phyloP scores from a whole-genome alignment of 2,329 filamentous ascomycete species.

The Diplocarpon mali region DNA sequence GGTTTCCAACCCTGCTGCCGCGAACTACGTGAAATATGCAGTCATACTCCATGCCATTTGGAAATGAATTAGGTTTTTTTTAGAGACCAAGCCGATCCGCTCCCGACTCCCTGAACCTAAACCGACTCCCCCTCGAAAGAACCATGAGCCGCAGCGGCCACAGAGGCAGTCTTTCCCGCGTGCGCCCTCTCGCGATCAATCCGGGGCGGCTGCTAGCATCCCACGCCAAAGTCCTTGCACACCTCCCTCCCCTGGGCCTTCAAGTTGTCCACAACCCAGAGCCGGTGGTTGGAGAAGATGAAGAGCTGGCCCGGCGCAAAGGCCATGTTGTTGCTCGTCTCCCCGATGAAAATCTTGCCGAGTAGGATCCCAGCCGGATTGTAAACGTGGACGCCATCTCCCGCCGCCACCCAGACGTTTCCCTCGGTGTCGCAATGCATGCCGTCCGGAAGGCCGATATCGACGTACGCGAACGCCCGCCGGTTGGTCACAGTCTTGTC shows the following conservation, averaged over 20 bases:
- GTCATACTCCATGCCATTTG: no score
- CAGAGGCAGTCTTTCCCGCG: no score
- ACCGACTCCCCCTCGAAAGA: no score
- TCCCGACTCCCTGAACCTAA: no score
- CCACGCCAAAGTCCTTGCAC: constrained; percentile 2
- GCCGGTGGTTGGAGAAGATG: constrained; percentile 2
- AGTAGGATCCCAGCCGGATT: constrained; percentile 1
- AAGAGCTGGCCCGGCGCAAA: constrained; percentile 5
- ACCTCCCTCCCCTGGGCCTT: constrained; percentile 5
- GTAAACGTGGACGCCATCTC: constrained; percentile 4
- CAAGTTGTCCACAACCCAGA: constrained; percentile 6
- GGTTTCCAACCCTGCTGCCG: no score
- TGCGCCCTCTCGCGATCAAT: no score
- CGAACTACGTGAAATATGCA: no score
- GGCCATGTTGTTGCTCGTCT: constrained; percentile 6
- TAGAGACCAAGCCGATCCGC: no score
- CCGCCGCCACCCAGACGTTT: constrained; percentile 1
- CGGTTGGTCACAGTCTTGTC: not conserved
- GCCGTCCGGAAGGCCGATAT: not conserved
- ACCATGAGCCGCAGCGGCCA: no score
- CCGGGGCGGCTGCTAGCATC: not conserved
- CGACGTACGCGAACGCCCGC: constrained; percentile 1
- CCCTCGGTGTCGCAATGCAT: constrained; percentile 4
- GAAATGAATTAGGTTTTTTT: no score
- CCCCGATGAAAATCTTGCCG: constrained; percentile 5